Percentiles rank a stretch among this genome's conserved stretches.
Evolutionary conservation across 2,329 filamentous ascomycete genomes (phyloP).

Genomic region (Pestalotiopsis sp.): DNA sequence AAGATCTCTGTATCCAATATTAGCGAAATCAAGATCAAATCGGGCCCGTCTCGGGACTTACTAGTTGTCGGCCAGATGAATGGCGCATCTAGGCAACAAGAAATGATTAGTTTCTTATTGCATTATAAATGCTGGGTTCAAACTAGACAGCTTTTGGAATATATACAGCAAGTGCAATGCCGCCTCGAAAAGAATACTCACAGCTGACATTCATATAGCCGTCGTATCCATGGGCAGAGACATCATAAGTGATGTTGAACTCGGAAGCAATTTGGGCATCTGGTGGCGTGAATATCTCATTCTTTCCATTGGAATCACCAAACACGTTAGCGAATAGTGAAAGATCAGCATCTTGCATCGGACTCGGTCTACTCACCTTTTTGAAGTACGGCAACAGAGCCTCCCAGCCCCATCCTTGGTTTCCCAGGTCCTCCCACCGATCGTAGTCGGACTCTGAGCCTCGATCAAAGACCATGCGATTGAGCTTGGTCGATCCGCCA

Average conservation of each 20-base stretch:
- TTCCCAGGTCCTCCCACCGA: slow-evolving; percentile 44
- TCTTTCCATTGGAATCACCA: neutral
- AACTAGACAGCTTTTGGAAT: too few species aligned
- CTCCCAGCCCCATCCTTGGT: slow-evolving; percentile 44
- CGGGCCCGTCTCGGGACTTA: neutral
- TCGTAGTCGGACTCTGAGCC: slow-evolving; percentile 43
- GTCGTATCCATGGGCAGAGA: slow-evolving; percentile 1
- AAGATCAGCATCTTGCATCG: neutral
- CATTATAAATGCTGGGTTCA: neutral
- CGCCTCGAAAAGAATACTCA: neutral
- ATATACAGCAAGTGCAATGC: too few species aligned
- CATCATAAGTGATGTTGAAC: neutral
- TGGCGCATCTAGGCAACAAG: neutral
- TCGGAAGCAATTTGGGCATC: neutral
- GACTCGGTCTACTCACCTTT: slow-evolving; percentile 36
- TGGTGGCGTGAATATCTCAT: slow-evolving; percentile 5
- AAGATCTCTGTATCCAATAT: neutral
- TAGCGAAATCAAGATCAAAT: neutral
- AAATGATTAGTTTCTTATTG: neutral
- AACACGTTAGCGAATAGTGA: slow-evolving; percentile 7
- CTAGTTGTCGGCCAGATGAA: slow-evolving; percentile 7
- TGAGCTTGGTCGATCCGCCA: slow-evolving; percentile 42
- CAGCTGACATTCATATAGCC: slow-evolving; percentile 7
- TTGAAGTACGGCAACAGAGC: slow-evolving; percentile 50
- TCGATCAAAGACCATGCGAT: slow-evolving; percentile 44